Base-by-base conservation (phyloP, 2,329 filamentous ascomycete genomes). In the Talaromyces sp. region DNA sequence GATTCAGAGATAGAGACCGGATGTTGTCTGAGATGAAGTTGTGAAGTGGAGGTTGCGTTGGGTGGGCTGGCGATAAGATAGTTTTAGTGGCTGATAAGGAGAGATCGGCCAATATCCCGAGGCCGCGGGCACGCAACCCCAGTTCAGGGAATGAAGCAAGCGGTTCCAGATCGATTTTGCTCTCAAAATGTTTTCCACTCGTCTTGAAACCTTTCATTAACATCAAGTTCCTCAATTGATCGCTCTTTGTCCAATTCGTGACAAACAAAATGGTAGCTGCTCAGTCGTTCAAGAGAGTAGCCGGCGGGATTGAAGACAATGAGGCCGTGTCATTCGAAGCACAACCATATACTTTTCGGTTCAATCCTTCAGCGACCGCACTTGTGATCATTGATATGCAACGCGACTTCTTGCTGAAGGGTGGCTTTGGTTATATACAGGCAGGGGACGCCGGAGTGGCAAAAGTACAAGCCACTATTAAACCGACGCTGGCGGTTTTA, bases 321-420 rank as follows among this genome's bases (percentile, higher is more conserved):
- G 35, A 22, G 14, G 5, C 14, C 2, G 37, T 65, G 22, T 62
- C 59, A 16, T 63, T 63, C 22, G 52, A 48, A 47, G 63, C 63
- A 19, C 63, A 78, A 66, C 83, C 83, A 13, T 85, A 85, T 70
- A 72, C 77, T 2, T 85, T 81, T 70, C 75, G 73, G 3, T 85
- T 85, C 65, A 76, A 78, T 19, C 73, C 77, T 27, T 74, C 77
- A 33, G 78, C 79, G 9, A 83, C 82, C 0, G 82, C 82, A 9
- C 71, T 84, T 24, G 71, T 84, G 58, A 76, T 84, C 61, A 83
- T 84, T 66, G 82, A 84, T 68, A 83, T 84, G 81, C 82, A 84
- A 66, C 72, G 82, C 45, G 82, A 84, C 67, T 83, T 84, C 66
- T 70, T 85, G 6, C 78, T 82, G n/a, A 74, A 75, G 2, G 77